Conservation (phyloP, 2,329 filamentous ascomycete species). For the Catunica adiposa region DNA sequence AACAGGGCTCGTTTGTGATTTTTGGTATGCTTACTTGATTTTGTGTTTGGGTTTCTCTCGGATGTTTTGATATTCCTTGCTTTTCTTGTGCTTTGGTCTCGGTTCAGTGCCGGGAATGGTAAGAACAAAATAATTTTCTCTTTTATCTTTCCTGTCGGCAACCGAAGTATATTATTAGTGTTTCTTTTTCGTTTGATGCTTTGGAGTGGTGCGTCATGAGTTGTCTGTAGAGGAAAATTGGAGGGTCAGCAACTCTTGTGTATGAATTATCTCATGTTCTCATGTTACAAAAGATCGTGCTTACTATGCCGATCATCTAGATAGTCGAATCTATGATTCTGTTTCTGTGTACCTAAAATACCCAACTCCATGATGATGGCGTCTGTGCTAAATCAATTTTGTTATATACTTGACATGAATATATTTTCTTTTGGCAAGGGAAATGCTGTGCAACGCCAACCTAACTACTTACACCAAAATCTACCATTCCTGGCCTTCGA, state of each 20-base stretch:
- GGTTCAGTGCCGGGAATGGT: background rate
- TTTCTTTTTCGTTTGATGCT: background rate
- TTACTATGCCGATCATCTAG: background rate
- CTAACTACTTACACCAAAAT: background rate
- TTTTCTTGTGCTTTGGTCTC: too few species aligned
- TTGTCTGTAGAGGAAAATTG: background rate
- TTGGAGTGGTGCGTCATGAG: background rate
- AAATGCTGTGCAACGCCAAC: background rate
- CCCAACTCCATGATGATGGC: too few species aligned
- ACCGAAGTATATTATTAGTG: background rate
- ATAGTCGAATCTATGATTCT: background rate
- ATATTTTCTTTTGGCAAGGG: too few species aligned
- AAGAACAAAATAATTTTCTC: constrained; percentile 1
- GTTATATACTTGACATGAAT: too few species aligned
- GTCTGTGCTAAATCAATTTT: too few species aligned
- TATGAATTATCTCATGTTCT: background rate
- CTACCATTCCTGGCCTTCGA: too few species aligned
- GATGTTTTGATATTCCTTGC: background rate
- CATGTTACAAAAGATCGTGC: background rate
- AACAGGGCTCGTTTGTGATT: background rate
- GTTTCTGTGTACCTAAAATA: background rate
- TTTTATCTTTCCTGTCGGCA: background rate
- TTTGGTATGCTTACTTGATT: background rate
- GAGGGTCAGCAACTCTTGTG: background rate
- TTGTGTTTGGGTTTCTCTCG: background rate